Conservation (phyloP, 805 yeast species). For the Pichia eremophila region DNA sequence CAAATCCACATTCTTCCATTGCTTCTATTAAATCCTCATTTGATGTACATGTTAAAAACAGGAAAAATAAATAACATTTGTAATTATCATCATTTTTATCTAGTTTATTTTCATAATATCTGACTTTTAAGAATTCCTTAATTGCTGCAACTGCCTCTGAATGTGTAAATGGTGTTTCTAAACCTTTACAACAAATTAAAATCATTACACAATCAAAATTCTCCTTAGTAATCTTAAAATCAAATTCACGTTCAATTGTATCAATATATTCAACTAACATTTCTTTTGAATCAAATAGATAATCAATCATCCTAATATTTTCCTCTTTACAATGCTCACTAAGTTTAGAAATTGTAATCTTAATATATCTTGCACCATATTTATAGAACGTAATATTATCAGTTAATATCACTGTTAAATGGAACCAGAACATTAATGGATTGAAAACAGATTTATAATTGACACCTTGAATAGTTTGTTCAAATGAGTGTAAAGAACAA, state of each 20-base stretch:
- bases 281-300: constrained; percentile 24
- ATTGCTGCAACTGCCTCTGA: constrained; percentile 39
- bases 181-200: constrained; percentile 43
- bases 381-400: constrained; percentile 23
- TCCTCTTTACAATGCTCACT: constrained; percentile 22
- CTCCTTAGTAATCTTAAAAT: constrained; percentile 29
- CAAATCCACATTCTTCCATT: constrained; percentile 27
- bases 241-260: constrained; percentile 34
- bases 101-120: constrained; percentile 28
- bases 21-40: constrained; percentile 27
- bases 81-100: constrained; percentile 5
- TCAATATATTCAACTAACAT: constrained; percentile 33
- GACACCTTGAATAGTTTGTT: constrained; percentile 41
- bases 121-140: constrained; percentile 32
- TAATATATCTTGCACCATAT: constrained; percentile 27
- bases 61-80: constrained; percentile 23
- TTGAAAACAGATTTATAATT: constrained; percentile 35
- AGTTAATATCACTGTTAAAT: constrained; percentile 17
- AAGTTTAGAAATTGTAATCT: constrained; percentile 28
- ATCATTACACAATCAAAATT: constrained; percentile 47
- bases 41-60: constrained; percentile 27
- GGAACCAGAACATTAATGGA: constrained; percentile 42
- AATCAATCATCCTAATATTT: constrained; percentile 22
- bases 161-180: constrained; percentile 47
- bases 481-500: constrained; percentile 34